A percentile compares a stretch with the other conserved stretches of the same genome.
phyloP scores from a whole-genome alignment of 208 protist species.

The Acanthamoeba culbertsoni region DNA sequence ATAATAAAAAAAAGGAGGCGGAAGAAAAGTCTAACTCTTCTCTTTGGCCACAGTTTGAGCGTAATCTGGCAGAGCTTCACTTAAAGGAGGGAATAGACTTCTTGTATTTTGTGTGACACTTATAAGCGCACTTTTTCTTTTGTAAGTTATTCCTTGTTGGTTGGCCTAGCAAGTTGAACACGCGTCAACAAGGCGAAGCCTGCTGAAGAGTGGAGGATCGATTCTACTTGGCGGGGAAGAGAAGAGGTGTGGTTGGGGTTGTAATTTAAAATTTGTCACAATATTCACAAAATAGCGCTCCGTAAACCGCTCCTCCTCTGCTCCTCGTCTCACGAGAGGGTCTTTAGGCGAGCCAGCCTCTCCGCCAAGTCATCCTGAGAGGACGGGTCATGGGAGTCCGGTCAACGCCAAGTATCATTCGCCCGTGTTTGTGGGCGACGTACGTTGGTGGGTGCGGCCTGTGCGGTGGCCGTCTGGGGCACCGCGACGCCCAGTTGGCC shows the following conservation, averaged over 20 bases:
- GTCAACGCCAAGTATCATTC: neutral
- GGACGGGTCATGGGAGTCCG: neutral
- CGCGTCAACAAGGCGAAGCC: too few relatives aligned
- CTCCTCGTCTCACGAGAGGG: neutral
- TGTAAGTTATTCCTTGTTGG: too few relatives aligned
- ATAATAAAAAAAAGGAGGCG: too few relatives aligned
- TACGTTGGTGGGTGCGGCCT: neutral
- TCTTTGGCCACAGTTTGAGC: neutral
- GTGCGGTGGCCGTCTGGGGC: neutral
- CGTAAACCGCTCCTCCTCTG: too few relatives aligned
- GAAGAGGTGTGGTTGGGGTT: too few relatives aligned
- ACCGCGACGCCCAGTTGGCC: neutral
- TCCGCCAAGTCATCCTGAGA: conserved; percentile 9
- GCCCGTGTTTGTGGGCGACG: neutral
- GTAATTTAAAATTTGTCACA: neutral
- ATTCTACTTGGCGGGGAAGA: too few relatives aligned
- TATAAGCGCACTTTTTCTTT: neutral
- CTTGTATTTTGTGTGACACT: neutral
- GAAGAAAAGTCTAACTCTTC: neutral
- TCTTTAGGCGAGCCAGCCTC: neutral
- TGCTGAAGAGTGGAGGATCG: too few relatives aligned
- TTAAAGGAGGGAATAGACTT: neutral
- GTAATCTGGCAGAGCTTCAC: neutral
- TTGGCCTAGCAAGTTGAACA: too few relatives aligned
- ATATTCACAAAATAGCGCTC: too few relatives aligned